A percentile compares a stretch with the other conserved stretches of the same genome.
Evolutionary conservation across 225 moss, liverwort and hornwort genomes (phyloP).

Genomic region (Pseudisothecium myosuroides): DNA sequence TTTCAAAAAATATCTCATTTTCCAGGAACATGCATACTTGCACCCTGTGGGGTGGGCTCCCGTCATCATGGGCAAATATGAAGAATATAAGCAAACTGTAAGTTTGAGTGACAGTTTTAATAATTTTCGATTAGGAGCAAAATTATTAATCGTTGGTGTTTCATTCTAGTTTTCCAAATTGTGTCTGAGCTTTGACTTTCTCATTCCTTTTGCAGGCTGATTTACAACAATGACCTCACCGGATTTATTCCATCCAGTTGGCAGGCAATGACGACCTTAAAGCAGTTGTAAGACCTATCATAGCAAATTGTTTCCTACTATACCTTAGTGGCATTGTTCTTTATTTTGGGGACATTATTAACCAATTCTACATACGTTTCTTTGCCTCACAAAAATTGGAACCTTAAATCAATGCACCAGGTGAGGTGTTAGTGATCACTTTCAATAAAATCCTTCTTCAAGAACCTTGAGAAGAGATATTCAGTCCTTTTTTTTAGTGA

Average conservation of each 20-base stretch:
- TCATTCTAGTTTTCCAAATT: neutral
- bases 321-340: neutral
- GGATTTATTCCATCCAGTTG: slow-evolving; percentile 45
- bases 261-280: slow-evolving; percentile 23
- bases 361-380: neutral
- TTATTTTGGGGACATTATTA: neutral
- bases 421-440: neutral
- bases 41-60: slow-evolving; percentile 51
- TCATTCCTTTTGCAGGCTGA: slow-evolving; percentile 11
- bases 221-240: slow-evolving; percentile 49
- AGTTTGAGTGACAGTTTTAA: neutral
- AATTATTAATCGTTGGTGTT: neutral
- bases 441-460: neutral
- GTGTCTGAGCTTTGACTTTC: neutral
- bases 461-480: neutral
- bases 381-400: neutral
- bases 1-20: neutral
- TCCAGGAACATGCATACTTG: slow-evolving; percentile 47
- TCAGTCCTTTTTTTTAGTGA: neutral
- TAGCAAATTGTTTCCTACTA: neutral
- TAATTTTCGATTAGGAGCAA: neutral
- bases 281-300: slow-evolving; percentile 14
- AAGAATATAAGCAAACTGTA: slow-evolving; percentile 10
- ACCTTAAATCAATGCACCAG: neutral
- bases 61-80: slow-evolving; percentile 37